Percentiles rank a stretch among this genome's conserved stretches.
These are phyloP conservation scores for Rhizopogon salebrosus DNA, from an alignment of 768 basidiomycete species.

Conservation along the genomic window DNA sequence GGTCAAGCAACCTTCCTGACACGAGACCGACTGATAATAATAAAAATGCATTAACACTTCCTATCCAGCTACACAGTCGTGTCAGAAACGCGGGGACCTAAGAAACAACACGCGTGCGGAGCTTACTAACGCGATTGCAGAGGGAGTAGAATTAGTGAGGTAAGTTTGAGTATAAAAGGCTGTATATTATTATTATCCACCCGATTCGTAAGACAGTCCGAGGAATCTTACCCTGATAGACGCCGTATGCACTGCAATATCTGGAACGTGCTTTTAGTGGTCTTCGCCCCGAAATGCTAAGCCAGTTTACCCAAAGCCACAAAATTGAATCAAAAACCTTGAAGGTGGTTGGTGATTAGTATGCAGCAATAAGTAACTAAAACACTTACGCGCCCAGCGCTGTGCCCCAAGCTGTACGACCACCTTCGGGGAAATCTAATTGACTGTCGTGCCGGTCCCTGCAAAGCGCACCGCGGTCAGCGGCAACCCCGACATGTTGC, in stretches of 20 bases:
- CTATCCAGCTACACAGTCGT: constrained; percentile 32
- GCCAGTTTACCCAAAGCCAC: constrained; percentile 27
- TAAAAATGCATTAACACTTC: constrained; percentile 43
- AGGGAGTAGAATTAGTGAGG: constrained; percentile 30
- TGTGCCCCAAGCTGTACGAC: constrained; percentile 18
- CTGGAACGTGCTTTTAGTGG: constrained; percentile 13
- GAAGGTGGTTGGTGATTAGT: not conserved
- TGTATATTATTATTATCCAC: constrained; percentile 3
- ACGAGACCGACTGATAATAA: constrained; percentile 39
- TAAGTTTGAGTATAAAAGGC: constrained; percentile 35
- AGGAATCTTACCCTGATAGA: constrained; percentile 30
- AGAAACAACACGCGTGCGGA: not conserved
- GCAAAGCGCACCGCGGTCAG: no score
- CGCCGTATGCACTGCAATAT: constrained; percentile 33
- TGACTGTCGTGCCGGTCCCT: not conserved
- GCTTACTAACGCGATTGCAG: constrained; percentile 29
- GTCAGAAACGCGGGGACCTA: not conserved
- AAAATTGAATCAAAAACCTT: constrained; percentile 32
- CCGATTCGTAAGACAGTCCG: not conserved
- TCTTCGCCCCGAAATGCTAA: not conserved
- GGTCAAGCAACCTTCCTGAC: constrained; percentile 47
- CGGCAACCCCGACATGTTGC: not conserved
- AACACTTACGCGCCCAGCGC: constrained; percentile 18
- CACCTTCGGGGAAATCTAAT: constrained; percentile 17
- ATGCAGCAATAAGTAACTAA: not conserved